phyloP scores from a whole-genome alignment of 331 rosid genomes.

The Rhamnella rubrinervis region DNA sequence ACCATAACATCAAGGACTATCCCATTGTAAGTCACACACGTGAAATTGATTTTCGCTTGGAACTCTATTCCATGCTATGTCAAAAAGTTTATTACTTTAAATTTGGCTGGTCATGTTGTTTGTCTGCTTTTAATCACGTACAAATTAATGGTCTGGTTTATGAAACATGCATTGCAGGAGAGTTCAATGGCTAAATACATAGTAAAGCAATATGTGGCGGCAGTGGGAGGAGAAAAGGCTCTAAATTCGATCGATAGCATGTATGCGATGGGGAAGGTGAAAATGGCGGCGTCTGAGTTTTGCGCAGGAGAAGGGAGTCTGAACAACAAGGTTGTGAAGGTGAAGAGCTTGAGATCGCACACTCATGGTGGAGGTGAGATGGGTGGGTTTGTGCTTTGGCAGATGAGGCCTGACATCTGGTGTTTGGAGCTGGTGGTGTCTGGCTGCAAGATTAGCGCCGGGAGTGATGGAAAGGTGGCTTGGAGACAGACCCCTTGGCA shows the following conservation, averaged over 20 bases:
- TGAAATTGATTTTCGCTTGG: too few relatives aligned
- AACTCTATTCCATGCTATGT: too few relatives aligned
- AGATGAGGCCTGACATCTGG: constrained; percentile 83
- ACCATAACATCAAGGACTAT: constrained; percentile 58
- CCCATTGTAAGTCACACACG: constrained; percentile 49
- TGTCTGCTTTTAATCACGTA: too few relatives aligned
- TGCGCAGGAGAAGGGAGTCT: constrained; percentile 47
- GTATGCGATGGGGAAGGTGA: constrained; percentile 97
- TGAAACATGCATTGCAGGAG: constrained; percentile 43
- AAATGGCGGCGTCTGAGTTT: constrained; percentile 72
- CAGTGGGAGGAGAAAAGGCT: constrained; percentile 81
- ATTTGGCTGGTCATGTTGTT: too few relatives aligned
- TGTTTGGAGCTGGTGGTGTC: constrained; percentile 78
- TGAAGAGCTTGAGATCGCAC: constrained; percentile 38
- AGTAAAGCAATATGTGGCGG: constrained; percentile 84
- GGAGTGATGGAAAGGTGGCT: constrained; percentile 83
- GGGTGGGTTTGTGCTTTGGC: constrained; percentile 98
- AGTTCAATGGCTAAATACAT: constrained; percentile 81
- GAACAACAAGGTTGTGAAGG: constrained; percentile 45
- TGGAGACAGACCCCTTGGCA: constrained; percentile 99
- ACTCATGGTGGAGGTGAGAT: constrained; percentile 44
- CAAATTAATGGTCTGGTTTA: background rate
- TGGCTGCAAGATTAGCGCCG: constrained; percentile 86
- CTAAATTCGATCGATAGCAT: constrained; percentile 67
- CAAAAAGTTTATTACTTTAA: too few relatives aligned